Base-by-base conservation (phyloP, 805 yeast species). In the Isabelozyma heimii region DNA sequence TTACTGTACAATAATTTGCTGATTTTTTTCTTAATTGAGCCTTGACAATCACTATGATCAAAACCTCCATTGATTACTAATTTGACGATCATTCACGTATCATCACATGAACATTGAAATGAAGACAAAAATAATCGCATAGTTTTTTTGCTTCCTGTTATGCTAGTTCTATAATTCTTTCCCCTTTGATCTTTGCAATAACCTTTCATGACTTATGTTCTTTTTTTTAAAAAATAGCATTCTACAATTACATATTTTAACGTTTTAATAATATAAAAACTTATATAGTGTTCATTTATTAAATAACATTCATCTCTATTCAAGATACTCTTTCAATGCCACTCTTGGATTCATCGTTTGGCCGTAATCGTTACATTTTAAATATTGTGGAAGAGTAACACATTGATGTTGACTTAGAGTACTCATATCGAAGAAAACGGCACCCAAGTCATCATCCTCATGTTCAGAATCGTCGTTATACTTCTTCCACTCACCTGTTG, bases 381-480 rank as follows among this genome's bases (percentile, higher is more conserved):
- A 43, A 24, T 17, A 12, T 8, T 43, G 45, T 26, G 44, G 45
- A 17, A 52, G 45, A 26, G 52, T 58, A 3, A 54, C 56, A 44
- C 66, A 62, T 30, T 52, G 52, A 35, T 43, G 47, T 33, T 42
- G 47, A 4, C 59, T 61, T 20, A 47, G 41, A 8, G 40, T 38
- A 13, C 46, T 37, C 24, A 53, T 16, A 40, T 54, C 52, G 43
- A 52, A 57, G 40, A 57, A 57, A 3, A 54, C 47, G 13, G 58
- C 47, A 6, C 63, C 62, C 33, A 39, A 52, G 6, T 51, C 47
- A 7, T 47, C 37, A 2, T 38, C 42, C 14, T 16, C 40, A 3
- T 35, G 17, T 8, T 47, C 37, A 20, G 24, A 20, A 5, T 20
- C 24, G 4, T 20, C 24, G 24, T 20, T 20, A 20, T 20, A 20